These are phyloP conservation scores for Teratosphaeria destructans DNA, from an alignment of 2,329 filamentous ascomycete genomes.

Conservation along the genomic window DNA sequence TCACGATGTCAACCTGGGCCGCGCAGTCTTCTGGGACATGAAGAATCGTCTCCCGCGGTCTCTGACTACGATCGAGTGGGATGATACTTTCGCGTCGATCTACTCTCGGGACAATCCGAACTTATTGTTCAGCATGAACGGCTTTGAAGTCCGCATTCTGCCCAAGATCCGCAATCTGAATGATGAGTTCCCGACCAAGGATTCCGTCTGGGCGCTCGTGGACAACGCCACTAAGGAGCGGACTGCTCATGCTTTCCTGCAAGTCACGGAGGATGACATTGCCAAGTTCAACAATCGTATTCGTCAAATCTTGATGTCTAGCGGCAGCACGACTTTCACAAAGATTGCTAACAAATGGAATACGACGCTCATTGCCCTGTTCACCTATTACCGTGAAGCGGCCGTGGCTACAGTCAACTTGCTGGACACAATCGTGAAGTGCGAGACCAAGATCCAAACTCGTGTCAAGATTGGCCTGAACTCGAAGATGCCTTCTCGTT, in stretches of 20 bases:
- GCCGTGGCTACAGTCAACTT: conserved; percentile 91
- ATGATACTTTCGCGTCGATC: conserved; percentile 95
- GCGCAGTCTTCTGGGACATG: conserved; percentile 97
- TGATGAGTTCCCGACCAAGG: conserved; percentile 93
- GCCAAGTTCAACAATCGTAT: conserved; percentile 99
- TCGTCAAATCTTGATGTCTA: conserved; percentile 97
- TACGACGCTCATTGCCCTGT: conserved; percentile 88
- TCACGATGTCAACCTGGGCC: conserved; percentile 93
- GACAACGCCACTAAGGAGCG: conserved; percentile 95
- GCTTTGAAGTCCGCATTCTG: conserved; percentile 92
- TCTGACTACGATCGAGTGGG: conserved; percentile 96
- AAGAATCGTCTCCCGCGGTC: conserved; percentile 94
- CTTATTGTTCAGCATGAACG: conserved; percentile 91
- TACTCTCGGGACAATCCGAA: conserved; percentile 98
- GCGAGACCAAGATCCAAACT: conserved; percentile 98
- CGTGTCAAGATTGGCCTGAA: conserved; percentile 97
- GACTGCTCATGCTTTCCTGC: conserved; percentile 92
- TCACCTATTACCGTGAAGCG: conserved; percentile 97
- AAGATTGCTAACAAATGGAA: conserved; percentile 99
- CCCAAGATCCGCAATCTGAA: conserved; percentile 92
- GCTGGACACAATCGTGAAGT: conserved; percentile 96
- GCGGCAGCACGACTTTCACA: conserved; percentile 96
- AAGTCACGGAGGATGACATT: conserved; percentile 95
- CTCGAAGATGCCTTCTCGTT: conserved; percentile 98
- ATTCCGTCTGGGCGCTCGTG: conserved; percentile 95